Evolutionary conservation across 2,329 filamentous ascomycete species (phyloP).

Genomic region (Alternaria sp.): DNA sequence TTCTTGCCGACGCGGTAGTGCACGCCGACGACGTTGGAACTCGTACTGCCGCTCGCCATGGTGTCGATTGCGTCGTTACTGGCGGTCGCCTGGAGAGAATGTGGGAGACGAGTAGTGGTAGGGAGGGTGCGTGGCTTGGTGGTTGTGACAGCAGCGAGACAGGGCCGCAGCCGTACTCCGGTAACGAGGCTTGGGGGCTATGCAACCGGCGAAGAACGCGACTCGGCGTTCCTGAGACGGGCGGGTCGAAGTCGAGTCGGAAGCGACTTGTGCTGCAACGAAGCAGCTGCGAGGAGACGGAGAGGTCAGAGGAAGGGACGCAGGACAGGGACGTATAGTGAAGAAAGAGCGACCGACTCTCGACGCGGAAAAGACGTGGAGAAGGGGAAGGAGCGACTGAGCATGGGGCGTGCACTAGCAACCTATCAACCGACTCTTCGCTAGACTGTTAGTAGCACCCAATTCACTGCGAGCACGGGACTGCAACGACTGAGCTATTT

Average conservation of each 20-base stretch:
- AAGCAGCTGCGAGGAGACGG: conserved; percentile 30
- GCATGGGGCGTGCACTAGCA: conserved; percentile 22
- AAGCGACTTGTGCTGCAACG: conserved; percentile 29
- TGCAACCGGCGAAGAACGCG: conserved; percentile 27
- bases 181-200: conserved; percentile 20
- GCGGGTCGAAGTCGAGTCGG: conserved; percentile 17
- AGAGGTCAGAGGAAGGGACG: conserved; percentile 35
- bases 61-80: conserved; percentile 23
- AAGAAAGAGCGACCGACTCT: conserved; percentile 37
- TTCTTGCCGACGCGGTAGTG: conserved; percentile 99
- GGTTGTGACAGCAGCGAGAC: conserved; percentile 24
- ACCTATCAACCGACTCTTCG: conserved; percentile 6
- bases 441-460: conserved; percentile 10
- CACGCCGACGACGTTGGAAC: conserved; percentile 97
- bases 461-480: conserved; percentile 18
- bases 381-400: conserved; percentile 32
- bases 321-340: conserved; percentile 22
- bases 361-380: conserved; percentile 36
- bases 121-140: conserved; percentile 12
- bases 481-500: conserved; percentile 15
- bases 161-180: conserved; percentile 36
- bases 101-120: conserved; percentile 14
- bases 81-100: conserved; percentile 15
- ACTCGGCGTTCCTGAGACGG: conserved; percentile 20
- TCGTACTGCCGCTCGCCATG: conserved; percentile 90